Conservation (phyloP, 148 eudicot species). For the Diospyros lotus region DNA sequence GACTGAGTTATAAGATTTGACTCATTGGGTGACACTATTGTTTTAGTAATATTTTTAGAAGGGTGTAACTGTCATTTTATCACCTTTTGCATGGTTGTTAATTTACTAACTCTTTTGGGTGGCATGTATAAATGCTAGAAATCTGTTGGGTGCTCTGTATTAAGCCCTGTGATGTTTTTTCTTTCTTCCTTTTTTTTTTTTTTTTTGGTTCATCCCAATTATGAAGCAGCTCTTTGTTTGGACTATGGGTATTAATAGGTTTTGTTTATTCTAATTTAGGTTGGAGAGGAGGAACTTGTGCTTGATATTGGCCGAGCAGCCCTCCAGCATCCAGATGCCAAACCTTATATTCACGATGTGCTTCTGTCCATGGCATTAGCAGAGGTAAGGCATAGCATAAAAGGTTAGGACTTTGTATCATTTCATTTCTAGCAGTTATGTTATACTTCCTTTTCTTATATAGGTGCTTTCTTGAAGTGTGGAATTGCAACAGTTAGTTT, state of each 20-base stretch:
- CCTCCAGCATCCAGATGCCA: slow-evolving; percentile 64
- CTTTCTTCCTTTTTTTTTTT: not conserved
- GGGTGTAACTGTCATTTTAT: too few species aligned
- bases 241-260: not conserved
- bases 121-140: too few species aligned
- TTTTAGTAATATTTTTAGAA: too few species aligned
- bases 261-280: slow-evolving; percentile 39
- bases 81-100: too few species aligned
- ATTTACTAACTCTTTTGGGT: too few species aligned
- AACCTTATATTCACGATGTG: slow-evolving; percentile 73
- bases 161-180: not conserved
- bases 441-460: slow-evolving; percentile 71
- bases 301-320: slow-evolving; percentile 83
- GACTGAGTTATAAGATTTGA: too few species aligned
- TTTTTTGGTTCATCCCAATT: not conserved
- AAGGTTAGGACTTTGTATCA: slow-evolving; percentile 25
- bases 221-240: not conserved
- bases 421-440: slow-evolving; percentile 35
- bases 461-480: slow-evolving; percentile 97
- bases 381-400: slow-evolving; percentile 64
- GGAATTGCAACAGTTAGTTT: slow-evolving; percentile 82
- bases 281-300: slow-evolving; percentile 92
- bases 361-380: slow-evolving; percentile 96
- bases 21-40: too few species aligned
- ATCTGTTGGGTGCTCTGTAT: too few species aligned